Percentiles rank a stretch among this genome's conserved stretches.
Conservation (phyloP, 192 early-diverging fungal genomes). For the Chytriomyces sp. region DNA sequence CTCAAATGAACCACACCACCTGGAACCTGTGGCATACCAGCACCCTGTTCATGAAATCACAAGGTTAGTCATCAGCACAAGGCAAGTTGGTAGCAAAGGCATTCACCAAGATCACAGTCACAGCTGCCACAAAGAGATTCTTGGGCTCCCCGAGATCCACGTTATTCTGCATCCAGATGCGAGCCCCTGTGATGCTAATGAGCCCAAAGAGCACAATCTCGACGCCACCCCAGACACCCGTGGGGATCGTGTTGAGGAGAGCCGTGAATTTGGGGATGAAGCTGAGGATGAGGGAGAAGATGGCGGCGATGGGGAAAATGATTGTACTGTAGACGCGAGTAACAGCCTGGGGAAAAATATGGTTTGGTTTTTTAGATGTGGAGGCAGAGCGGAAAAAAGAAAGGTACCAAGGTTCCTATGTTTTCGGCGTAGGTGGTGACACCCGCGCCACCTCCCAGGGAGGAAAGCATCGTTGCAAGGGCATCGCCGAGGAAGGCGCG, state of each 20-base stretch:
- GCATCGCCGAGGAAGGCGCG: conserved; percentile 61
- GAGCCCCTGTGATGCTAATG: conserved; percentile 56
- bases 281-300: conserved; percentile 55
- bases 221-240: conserved; percentile 59
- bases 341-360: conserved; percentile 34
- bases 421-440: conserved; percentile 64
- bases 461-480: conserved; percentile 55
- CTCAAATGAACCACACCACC: conserved; percentile 28
- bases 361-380: neutral
- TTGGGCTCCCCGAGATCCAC: conserved; percentile 55
- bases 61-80: neutral
- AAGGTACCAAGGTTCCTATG: conserved; percentile 52
- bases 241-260: conserved; percentile 54
- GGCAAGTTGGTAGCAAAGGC: neutral
- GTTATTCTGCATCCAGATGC: conserved; percentile 59
- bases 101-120: conserved; percentile 46
- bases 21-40: conserved; percentile 45
- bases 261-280: conserved; percentile 65
- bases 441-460: conserved; percentile 51
- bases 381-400: conserved; percentile 3
- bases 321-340: conserved; percentile 59
- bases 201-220: conserved; percentile 57
- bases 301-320: conserved; percentile 56
- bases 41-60: conserved; percentile 15
- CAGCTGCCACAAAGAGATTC: conserved; percentile 57